Base-by-base conservation (phyloP, 2,329 filamentous ascomycete species). In the Sporothrix schenckii region DNA sequence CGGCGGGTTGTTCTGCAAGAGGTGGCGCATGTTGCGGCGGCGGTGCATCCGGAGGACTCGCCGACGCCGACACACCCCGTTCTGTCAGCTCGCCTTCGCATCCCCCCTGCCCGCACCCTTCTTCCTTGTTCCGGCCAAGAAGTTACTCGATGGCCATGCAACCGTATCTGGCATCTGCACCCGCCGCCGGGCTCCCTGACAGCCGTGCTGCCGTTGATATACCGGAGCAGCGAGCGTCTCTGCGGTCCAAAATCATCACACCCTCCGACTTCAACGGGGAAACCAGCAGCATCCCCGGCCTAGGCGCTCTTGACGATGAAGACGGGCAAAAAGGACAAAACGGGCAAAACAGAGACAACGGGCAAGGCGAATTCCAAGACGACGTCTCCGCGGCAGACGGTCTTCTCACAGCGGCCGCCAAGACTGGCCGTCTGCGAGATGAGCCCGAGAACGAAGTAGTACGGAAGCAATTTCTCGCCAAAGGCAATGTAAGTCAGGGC, bases 401-500 rank as follows among this genome's bases (percentile, higher is more conserved):
- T 9, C 27, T n/a, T 39, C 34, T 24, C 41, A 78, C 80, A 6
- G 78, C 82, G 30, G 77, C 78, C 44, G 82, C 81, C 68, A 85
- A 87, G 80, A 79, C 87, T 73, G 80, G 80, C 69, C 81, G 79
- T 67, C 79, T 81, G 70, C 80, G 79, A 49, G 83, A 86, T n/a
- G 50, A 69, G 4, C 39, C 49, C 56, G 70, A 68, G 24, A 74
- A 79, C 19, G 83, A 83, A 50, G 71, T 75, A 2, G 81, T 88
- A 39, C 87, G 84, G 24, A 88, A 85, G 68, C 80, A 86, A 67
- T 87, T 85, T 75, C 80, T 88, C 60, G 84, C 87, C 13, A 81
- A 84, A 70, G 86, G 85, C 53, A 86, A 81, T 69, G 80, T 88
- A 69, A 83, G 78, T 72, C 79, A 30, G n/a, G 16, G 34, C 3